These are phyloP conservation scores for Globisporangium barbulae DNA, from an alignment of 352 stramenopile genomes.

Conservation along the genomic window DNA sequence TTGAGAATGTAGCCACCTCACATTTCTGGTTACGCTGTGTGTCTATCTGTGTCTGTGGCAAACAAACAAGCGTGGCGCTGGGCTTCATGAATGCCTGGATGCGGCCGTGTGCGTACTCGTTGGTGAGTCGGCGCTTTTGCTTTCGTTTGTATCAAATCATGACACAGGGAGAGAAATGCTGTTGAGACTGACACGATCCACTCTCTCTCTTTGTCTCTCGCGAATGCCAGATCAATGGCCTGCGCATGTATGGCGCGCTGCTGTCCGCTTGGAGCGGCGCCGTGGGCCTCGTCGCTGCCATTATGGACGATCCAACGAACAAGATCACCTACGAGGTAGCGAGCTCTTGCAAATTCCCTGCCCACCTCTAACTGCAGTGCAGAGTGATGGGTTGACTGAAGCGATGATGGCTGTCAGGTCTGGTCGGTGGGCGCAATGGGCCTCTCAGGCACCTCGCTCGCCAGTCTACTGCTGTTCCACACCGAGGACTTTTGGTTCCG, in stretches of 20 bases:
- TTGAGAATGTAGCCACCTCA: neutral
- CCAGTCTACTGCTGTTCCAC: slow-evolving; percentile 41
- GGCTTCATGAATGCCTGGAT: slow-evolving; percentile 39
- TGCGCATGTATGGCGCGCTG: slow-evolving; percentile 41
- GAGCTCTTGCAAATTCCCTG: neutral
- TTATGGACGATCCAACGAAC: slow-evolving; percentile 39
- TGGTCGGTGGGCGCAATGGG: slow-evolving; percentile 60
- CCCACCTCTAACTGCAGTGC: too few species aligned
- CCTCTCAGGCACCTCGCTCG: slow-evolving; percentile 33
- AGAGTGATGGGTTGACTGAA: neutral
- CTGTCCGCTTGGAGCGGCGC: slow-evolving; percentile 40
- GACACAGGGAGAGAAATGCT: too few species aligned
- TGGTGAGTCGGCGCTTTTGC: slow-evolving; percentile 25
- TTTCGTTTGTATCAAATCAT: neutral
- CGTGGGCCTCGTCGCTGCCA: slow-evolving; percentile 29
- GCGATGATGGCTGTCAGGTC: slow-evolving; percentile 18
- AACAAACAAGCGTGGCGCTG: slow-evolving; percentile 22
- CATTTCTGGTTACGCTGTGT: neutral
- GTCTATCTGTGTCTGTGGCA: neutral
- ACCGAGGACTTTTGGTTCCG: slow-evolving; percentile 53
- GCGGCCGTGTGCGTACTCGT: slow-evolving; percentile 37
- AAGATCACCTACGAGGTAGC: slow-evolving; percentile 45
- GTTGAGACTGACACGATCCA: too few species aligned
- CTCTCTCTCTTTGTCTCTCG: neutral
- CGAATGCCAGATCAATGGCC: slow-evolving; percentile 39